Conservation (phyloP, 352 stramenopile genomes). For the Phytopythium litorale region DNA sequence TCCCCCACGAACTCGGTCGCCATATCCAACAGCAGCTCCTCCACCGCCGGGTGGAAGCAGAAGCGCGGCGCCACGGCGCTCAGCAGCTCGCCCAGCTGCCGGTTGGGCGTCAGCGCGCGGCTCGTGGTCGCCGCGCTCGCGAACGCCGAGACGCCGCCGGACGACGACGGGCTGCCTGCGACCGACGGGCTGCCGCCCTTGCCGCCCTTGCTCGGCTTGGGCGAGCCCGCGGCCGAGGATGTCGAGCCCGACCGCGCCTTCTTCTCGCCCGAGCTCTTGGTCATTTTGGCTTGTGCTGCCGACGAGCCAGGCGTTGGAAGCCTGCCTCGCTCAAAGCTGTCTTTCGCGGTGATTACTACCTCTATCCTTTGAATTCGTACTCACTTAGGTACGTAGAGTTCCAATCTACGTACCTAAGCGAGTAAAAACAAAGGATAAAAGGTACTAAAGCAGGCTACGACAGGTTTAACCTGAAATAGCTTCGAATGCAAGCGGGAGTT, state of each 20-base stretch:
- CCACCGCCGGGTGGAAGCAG: slow-evolving; percentile 71
- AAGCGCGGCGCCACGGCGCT: slow-evolving; percentile 67
- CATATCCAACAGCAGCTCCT: slow-evolving; percentile 83
- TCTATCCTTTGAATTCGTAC: too few species aligned
- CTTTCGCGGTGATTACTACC: too few species aligned
- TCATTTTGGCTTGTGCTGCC: slow-evolving; percentile 11
- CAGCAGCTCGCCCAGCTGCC: slow-evolving; percentile 62
- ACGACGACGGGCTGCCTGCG: neutral
- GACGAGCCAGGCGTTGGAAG: too few species aligned
- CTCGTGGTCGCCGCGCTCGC: slow-evolving; percentile 33
- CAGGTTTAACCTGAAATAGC: too few species aligned
- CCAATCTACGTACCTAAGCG: too few species aligned
- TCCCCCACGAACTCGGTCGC: slow-evolving; percentile 75
- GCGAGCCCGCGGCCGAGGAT: slow-evolving; percentile 12
- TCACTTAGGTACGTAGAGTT: too few species aligned
- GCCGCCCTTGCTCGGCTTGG: slow-evolving; percentile 1
- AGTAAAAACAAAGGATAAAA: too few species aligned
- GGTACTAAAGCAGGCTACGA: too few species aligned
- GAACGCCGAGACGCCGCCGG: slow-evolving; percentile 19
- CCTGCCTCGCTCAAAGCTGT: neutral
- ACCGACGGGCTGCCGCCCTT: slow-evolving; percentile 11
- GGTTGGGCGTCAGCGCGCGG: slow-evolving; percentile 64
- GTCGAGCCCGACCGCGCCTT: slow-evolving; percentile 13
- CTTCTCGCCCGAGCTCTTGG: slow-evolving; percentile 14
- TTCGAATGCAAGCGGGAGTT: too few species aligned